Evolutionary conservation across 768 basidiomycete species (phyloP), one percentile per base, ranked within the genome.

Genomic region (Naematelia encephala): DNA sequence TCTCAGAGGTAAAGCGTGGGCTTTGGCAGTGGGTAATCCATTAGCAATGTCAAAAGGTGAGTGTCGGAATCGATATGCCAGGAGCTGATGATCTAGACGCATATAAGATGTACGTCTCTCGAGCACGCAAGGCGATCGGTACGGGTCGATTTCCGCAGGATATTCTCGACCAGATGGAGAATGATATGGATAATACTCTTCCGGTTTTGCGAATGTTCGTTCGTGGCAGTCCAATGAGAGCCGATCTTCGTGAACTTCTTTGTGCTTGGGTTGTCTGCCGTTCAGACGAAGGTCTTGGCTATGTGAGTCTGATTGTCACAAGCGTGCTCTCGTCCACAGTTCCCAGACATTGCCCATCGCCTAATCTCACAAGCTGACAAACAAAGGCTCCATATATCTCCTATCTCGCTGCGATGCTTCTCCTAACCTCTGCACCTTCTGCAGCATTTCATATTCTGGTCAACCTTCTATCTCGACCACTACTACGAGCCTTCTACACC

Each of bases 181-280:
- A 48, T 12, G 73, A 75, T 29, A 50, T 73, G 30, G 63, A 67
- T 23, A 56, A 62, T 1, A 73, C 73, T 0, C 50, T 77, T n/a
- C 64, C 64, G 3, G 62, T 59, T 10, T 59, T 73, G 2, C 67
- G 61, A 49, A 47, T 77, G 27, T 75, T 70, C 60, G 59, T 56
- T 3, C 59, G 51, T 2, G 66, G 67, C 1, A 66, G 68, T 58
- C 75, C 75, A 5, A 62, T 77, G 60, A 62, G 67, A 16, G 72
- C 66, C 13, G 75, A 77, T 53, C 51, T 77, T 29, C 62, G 57
- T 27, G 75, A 77, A 29, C 51, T 77, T 22, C 42, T 77, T 5
- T 61, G 60, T 28, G 73, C 75, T 21, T 77, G 75, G 75, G 68
- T 74, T 21, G 72, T 77, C 11, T 72, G 70, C 28, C 56, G 75